phyloP scores from a whole-genome alignment of 495 filamentous ascomycete species.

The Penicillium egyptiacum region DNA sequence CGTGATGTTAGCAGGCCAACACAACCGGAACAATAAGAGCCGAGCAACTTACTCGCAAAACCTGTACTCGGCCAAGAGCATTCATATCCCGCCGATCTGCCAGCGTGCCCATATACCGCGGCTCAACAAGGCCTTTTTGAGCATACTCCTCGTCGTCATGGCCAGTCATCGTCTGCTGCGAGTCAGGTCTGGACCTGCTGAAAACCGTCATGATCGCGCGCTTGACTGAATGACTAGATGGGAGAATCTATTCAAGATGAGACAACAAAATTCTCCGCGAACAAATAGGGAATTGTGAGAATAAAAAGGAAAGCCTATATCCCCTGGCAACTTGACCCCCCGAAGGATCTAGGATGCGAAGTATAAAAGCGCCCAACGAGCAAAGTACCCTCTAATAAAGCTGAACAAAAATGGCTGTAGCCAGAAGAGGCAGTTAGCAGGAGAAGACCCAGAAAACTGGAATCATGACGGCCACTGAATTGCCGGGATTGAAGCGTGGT shows the following conservation, averaged over 20 bases:
- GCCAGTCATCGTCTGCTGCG: slow-evolving; percentile 14
- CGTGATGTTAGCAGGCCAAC: slow-evolving; percentile 10
- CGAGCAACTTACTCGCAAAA: slow-evolving; percentile 39
- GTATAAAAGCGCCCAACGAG: not conserved
- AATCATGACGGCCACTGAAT: slow-evolving; percentile 5
- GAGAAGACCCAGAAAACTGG: slow-evolving; percentile 13
- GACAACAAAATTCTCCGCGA: not conserved
- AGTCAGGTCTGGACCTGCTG: slow-evolving; percentile 15
- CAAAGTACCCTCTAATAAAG: not conserved
- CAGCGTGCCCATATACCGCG: slow-evolving; percentile 43
- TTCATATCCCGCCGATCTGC: slow-evolving; percentile 45
- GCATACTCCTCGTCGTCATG: slow-evolving; percentile 28
- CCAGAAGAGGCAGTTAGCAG: slow-evolving; percentile 23
- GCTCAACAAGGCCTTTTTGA: slow-evolving; percentile 34
- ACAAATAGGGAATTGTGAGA: not conserved
- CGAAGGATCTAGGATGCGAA: slow-evolving; percentile 1
- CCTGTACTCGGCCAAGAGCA: slow-evolving; percentile 44
- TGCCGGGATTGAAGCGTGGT: slow-evolving; percentile 16
- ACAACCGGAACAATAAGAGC: not conserved
- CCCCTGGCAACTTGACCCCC: not conserved
- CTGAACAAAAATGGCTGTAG: slow-evolving; percentile 1
- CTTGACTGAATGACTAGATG: not conserved
- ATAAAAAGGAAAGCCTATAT: not conserved
- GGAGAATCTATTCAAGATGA: not conserved
- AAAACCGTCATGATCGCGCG: slow-evolving; percentile 12